phyloP scores from a whole-genome alignment of 352 stramenopile species.

The Pilasporangium apinafurcum region DNA sequence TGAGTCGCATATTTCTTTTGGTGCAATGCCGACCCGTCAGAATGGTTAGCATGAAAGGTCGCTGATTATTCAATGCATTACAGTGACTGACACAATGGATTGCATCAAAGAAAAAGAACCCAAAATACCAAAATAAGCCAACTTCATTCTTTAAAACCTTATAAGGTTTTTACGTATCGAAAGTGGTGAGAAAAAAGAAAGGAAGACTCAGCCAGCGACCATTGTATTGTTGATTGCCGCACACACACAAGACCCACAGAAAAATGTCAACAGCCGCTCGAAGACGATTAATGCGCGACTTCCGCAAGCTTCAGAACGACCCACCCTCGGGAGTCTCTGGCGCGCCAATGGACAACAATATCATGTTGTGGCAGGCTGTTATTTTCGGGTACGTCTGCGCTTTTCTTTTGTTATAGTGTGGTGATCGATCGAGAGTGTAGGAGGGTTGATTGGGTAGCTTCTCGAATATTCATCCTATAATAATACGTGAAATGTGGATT shows the following conservation, averaged over 20 bases:
- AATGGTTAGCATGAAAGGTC: no score
- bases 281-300: slow-evolving; percentile 96
- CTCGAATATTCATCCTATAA: no score
- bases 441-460: no score
- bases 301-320: slow-evolving; percentile 97
- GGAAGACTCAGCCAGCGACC: no score
- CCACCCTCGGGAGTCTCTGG: slow-evolving; percentile 95
- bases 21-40: no score
- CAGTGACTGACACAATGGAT: not conserved
- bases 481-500: no score
- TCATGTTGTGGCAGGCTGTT: slow-evolving; percentile 95
- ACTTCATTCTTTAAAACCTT: no score
- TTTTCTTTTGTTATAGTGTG: slow-evolving; percentile 1
- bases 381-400: slow-evolving; percentile 75
- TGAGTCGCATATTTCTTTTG: no score
- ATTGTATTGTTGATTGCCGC: no score
- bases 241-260: not conserved
- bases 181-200: no score
- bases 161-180: no score
- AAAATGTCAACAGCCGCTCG: slow-evolving; percentile 94
- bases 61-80: not conserved
- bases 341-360: slow-evolving; percentile 98
- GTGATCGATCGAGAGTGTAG: no score
- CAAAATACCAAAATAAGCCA: not conserved
- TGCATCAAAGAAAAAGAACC: not conserved